A percentile compares a stretch with the other conserved stretches of the same genome.
Conservation (phyloP, 169 alveolate genomes). For the Sarcocystis neurona region DNA sequence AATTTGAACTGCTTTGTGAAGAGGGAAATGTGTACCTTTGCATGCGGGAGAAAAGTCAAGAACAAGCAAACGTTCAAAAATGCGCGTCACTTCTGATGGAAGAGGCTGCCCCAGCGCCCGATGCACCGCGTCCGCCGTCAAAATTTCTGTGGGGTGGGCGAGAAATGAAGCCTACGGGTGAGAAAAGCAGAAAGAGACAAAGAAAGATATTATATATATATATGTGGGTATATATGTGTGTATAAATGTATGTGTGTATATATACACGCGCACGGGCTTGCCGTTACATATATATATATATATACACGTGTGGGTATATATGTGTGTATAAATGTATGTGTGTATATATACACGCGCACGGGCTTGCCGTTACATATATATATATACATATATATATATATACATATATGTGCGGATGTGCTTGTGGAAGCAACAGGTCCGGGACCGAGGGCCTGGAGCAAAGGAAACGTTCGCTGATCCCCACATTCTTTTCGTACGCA, state of each 20-base stretch:
- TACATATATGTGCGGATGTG: too few relatives aligned
- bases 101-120: constrained; percentile 58
- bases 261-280: background rate
- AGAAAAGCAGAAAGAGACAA: background rate
- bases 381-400: too few relatives aligned
- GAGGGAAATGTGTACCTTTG: background rate
- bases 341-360: too few relatives aligned
- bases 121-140: constrained; percentile 55
- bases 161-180: constrained; percentile 40
- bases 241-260: background rate
- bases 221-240: background rate
- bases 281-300: background rate
- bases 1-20: background rate
- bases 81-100: constrained; percentile 48
- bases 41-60: constrained; percentile 1
- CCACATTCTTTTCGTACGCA: too few relatives aligned
- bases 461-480: too few relatives aligned
- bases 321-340: too few relatives aligned
- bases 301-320: too few relatives aligned
- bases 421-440: too few relatives aligned
- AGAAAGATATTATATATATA: too few relatives aligned
- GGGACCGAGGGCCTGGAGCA: too few relatives aligned
- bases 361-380: too few relatives aligned
- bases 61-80: constrained; percentile 24
- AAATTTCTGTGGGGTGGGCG: constrained; percentile 54